Evolutionary conservation across 2,329 filamentous ascomycete genomes (phyloP).

Genomic region (Bipolaris victoriae): DNA sequence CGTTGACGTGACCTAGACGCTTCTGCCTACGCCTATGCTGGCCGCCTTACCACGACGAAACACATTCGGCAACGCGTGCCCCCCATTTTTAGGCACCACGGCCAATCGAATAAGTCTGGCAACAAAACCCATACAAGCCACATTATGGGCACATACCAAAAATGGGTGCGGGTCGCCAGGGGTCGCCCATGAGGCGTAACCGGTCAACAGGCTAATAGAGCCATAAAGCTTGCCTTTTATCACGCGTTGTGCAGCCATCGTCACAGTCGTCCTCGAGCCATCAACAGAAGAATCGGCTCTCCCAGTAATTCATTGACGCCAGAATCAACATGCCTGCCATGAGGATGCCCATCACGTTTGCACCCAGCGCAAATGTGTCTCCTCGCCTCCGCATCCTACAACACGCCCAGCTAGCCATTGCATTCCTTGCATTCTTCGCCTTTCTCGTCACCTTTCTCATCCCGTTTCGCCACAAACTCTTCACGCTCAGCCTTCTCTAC

Average conservation of each 20-base stretch:
- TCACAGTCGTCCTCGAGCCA: background rate
- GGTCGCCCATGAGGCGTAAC: slow-evolving; percentile 21
- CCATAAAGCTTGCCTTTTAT: slow-evolving; percentile 18
- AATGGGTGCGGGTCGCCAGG: slow-evolving; percentile 5
- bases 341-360: slow-evolving; percentile 15
- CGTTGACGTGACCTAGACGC: slow-evolving; percentile 6
- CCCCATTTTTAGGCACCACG: slow-evolving; percentile 18
- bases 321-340: slow-evolving; percentile 2
- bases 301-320: background rate
- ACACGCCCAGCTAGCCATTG: slow-evolving; percentile 23
- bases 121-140: slow-evolving; percentile 14
- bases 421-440: slow-evolving; percentile 21
- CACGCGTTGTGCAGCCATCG: slow-evolving; percentile 1
- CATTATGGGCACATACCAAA: slow-evolving; percentile 15
- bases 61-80: slow-evolving; percentile 21
- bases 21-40: slow-evolving; percentile 13
- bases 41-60: slow-evolving; percentile 19
- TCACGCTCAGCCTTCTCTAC: slow-evolving; percentile 35
- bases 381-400: slow-evolving; percentile 30
- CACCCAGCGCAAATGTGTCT: slow-evolving; percentile 15
- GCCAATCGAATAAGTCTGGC: slow-evolving; percentile 15
- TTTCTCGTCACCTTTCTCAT: slow-evolving; percentile 26
- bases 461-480: slow-evolving; percentile 26
- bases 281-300: background rate
- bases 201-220: slow-evolving; percentile 25